Conservation (phyloP, 371 early-diverging fungal genomes). For the Lichtheimia corymbifera region DNA sequence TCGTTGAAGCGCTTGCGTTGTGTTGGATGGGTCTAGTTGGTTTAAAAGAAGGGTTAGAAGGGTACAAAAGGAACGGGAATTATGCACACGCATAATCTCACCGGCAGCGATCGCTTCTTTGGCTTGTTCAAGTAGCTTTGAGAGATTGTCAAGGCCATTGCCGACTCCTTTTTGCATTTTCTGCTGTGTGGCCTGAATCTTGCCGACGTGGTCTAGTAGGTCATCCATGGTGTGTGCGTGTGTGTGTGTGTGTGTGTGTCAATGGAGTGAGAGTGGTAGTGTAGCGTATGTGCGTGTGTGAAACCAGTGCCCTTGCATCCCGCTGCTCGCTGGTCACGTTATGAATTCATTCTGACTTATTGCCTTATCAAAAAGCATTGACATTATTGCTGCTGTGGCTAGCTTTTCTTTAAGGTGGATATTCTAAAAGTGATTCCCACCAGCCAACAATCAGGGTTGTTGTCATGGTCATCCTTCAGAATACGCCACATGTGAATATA, state of each 20-base stretch:
- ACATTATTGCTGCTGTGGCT: no score
- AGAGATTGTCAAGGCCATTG: conserved; percentile 9
- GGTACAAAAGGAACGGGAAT: neutral
- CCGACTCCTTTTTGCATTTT: conserved; percentile 12
- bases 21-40: neutral
- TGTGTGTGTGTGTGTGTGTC: neutral
- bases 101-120: conserved; percentile 27
- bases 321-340: no score
- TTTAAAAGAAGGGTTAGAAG: neutral
- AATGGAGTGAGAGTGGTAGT: no score
- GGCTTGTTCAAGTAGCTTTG: conserved; percentile 17
- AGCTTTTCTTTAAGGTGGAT: no score
- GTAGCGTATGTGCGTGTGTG: no score
- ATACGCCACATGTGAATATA: no score
- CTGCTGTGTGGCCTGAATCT: conserved; percentile 13
- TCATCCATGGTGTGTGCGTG: conserved; percentile 9
- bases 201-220: conserved; percentile 5
- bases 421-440: no score
- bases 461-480: no score
- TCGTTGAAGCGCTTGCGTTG: neutral
- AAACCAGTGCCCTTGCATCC: no score
- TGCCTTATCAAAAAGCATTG: no score
- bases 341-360: no score
- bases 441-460: no score
- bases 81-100: conserved; percentile 3